A percentile compares a stretch with the other conserved stretches of the same genome.
Evolutionary conservation across 345 rosid species (phyloP).

Genomic region (Salix brachista): DNA sequence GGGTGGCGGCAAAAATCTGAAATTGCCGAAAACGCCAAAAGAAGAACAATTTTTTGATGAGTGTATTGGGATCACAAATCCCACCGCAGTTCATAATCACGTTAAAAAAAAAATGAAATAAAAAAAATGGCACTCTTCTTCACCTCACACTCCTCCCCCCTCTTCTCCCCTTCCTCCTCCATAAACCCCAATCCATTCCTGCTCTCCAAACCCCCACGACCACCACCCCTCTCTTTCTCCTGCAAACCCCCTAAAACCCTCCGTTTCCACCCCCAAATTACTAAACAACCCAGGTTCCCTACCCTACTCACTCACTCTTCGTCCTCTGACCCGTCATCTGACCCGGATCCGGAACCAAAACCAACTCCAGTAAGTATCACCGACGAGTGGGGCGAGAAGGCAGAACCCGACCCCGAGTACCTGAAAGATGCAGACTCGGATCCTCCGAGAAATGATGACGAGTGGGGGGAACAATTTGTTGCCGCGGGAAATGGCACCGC

Average conservation of each 20-base stretch:
- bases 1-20: not conserved
- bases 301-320: slow-evolving; percentile 17
- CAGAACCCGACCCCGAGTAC: slow-evolving; percentile 33
- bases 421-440: slow-evolving; percentile 56
- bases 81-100: not conserved
- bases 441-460: slow-evolving; percentile 76
- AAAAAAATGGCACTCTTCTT: slow-evolving; percentile 37
- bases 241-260: slow-evolving; percentile 11
- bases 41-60: not conserved
- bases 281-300: not conserved
- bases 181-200: not conserved
- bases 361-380: slow-evolving; percentile 23
- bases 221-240: slow-evolving; percentile 6
- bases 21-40: not conserved
- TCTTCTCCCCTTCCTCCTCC: slow-evolving; percentile 8
- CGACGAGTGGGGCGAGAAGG: slow-evolving; percentile 88
- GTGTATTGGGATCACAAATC: not conserved
- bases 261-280: not conserved
- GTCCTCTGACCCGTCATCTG: not conserved
- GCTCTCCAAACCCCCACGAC: not conserved
- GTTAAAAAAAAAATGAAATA: not conserved
- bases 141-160: slow-evolving; percentile 20
- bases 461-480: slow-evolving; percentile 57
- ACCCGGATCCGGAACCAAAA: not conserved
- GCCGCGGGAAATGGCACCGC: slow-evolving; percentile 42